A percentile compares a stretch with the other conserved stretches of the same genome.
Evolutionary conservation across 345 rosid species (phyloP).

Genomic region (Passiflora organensis): DNA sequence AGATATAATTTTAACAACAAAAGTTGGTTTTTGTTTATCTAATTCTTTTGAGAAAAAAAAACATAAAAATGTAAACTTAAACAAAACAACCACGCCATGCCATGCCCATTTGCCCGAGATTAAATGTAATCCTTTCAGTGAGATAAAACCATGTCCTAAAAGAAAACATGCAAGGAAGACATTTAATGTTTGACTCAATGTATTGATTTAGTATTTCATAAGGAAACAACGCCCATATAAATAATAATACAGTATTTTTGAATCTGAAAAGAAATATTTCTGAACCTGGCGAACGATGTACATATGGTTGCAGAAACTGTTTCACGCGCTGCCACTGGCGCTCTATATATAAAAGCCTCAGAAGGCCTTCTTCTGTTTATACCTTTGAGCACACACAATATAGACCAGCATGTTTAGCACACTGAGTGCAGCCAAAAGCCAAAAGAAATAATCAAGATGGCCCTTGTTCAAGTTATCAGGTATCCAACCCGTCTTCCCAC

Average conservation of each 20-base stretch:
- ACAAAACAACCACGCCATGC: no score
- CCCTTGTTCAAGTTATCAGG: conserved; percentile 82
- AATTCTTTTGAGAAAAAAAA: no score
- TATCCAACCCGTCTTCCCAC: conserved; percentile 75
- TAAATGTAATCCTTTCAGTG: no score
- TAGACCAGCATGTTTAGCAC: conserved; percentile 58
- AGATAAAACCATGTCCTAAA: background rate
- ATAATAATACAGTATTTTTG: background rate
- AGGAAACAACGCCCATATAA: background rate
- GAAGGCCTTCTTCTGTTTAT: conserved; percentile 59
- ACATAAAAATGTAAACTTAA: no score
- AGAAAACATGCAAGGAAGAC: background rate
- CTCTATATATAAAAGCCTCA: background rate
- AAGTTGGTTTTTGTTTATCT: no score
- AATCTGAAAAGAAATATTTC: background rate
- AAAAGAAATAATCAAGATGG: conserved; percentile 91
- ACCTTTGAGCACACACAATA: conserved; percentile 53
- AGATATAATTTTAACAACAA: no score
- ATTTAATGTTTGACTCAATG: background rate
- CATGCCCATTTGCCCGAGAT: no score
- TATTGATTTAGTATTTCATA: background rate
- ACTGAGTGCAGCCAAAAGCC: conserved; percentile 84
- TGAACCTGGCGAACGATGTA: background rate
- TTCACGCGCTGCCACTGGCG: background rate
- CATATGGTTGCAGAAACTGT: background rate